Evolutionary conservation across 2,329 filamentous ascomycete species (phyloP).

Genomic region (Mycogone perniciosa): DNA sequence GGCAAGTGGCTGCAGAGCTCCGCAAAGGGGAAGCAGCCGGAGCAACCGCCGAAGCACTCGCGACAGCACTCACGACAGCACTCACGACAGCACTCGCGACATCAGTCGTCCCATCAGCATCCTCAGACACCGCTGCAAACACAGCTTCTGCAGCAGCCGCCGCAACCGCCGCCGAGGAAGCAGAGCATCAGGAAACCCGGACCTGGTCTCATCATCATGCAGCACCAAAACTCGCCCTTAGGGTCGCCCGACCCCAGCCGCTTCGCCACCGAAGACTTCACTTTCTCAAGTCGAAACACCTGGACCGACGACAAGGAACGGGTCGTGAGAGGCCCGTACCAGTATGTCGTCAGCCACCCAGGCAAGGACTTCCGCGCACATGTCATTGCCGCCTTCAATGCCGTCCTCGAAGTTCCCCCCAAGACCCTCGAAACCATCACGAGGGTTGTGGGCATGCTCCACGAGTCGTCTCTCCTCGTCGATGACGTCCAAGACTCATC

Average conservation of each 20-base stretch:
- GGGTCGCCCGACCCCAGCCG: conserved; percentile 42
- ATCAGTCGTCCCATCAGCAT: conserved; percentile 11
- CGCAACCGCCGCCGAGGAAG: conserved; percentile 5
- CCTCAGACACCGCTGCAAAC: neutral
- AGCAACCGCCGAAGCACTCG: neutral
- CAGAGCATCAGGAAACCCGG: conserved; percentile 4
- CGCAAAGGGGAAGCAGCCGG: conserved; percentile 17
- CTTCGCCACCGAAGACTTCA: conserved; percentile 50
- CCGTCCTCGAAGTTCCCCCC: conserved; percentile 67
- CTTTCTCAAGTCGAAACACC: conserved; percentile 42
- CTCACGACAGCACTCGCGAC: conserved; percentile 12
- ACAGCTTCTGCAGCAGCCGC: neutral
- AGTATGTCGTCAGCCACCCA: conserved; percentile 71
- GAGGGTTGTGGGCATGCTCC: conserved; percentile 75
- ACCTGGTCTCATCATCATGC: conserved; percentile 22
- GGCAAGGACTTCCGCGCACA: conserved; percentile 81
- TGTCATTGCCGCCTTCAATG: conserved; percentile 75
- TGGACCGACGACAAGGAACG: conserved; percentile 73
- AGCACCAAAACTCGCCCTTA: conserved; percentile 29
- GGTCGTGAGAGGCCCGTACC: conserved; percentile 70
- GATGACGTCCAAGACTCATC: conserved; percentile 86
- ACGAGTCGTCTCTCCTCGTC: conserved; percentile 75
- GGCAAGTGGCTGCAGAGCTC: conserved; percentile 48
- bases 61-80: conserved; percentile 8
- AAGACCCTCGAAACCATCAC: conserved; percentile 68